These are phyloP conservation scores for Hypoxylon sp. DNA, from an alignment of 2,329 filamentous ascomycete species.

Conservation along the genomic window DNA sequence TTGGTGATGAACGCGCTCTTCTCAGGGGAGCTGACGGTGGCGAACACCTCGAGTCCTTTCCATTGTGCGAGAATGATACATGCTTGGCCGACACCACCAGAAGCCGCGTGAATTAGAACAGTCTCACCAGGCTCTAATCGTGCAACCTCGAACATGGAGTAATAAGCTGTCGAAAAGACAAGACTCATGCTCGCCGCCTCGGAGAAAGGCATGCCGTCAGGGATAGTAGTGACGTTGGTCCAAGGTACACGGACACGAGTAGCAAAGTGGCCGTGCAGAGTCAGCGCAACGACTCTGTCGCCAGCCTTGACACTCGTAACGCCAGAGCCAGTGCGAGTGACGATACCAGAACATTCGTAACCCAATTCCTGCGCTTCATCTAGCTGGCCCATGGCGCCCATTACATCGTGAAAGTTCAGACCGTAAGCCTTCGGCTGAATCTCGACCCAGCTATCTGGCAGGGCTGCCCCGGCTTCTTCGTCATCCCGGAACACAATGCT, in stretches of 20 bases:
- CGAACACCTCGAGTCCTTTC: constrained; percentile 28
- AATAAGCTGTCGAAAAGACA: constrained; percentile 17
- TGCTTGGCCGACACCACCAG: constrained; percentile 32
- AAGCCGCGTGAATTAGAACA: constrained; percentile 33
- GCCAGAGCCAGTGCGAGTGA: background rate
- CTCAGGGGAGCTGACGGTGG: constrained; percentile 18
- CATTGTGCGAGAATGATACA: constrained; percentile 27
- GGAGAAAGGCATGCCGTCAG: constrained; percentile 22
- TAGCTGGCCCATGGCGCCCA: constrained; percentile 4
- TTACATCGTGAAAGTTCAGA: background rate
- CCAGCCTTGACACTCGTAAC: constrained; percentile 6
- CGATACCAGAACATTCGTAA: background rate
- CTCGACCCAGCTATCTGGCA: background rate
- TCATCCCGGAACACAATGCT: background rate
- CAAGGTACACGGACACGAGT: constrained; percentile 3
- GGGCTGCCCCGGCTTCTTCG: background rate
- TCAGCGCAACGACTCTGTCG: constrained; percentile 21
- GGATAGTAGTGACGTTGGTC: constrained; percentile 10
- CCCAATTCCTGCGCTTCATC: too few relatives aligned
- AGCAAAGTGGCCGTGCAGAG: background rate
- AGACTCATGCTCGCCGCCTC: constrained; percentile 22
- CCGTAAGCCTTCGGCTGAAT: background rate
- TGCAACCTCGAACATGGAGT: constrained; percentile 12
- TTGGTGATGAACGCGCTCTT: constrained; percentile 24
- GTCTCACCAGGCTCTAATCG: constrained; percentile 9